A percentile compares a stretch with the other conserved stretches of the same genome.
These are phyloP conservation scores for Colletotrichum kahawae DNA, from an alignment of 2,329 filamentous ascomycete species.

Conservation along the genomic window DNA sequence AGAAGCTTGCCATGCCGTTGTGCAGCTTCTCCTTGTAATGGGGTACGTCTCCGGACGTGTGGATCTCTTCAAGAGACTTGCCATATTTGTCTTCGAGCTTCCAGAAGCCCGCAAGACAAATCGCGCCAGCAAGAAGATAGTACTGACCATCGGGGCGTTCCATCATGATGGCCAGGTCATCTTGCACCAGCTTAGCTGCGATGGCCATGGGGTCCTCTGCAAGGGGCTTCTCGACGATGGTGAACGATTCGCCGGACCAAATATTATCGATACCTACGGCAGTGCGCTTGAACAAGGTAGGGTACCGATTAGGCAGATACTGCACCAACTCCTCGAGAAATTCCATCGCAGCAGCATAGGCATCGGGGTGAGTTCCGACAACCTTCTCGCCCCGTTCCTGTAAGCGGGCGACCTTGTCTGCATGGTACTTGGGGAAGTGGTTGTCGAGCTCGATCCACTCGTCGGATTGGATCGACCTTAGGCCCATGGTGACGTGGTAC, in stretches of 20 bases:
- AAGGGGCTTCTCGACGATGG: slow-evolving; percentile 68
- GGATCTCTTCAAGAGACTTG: slow-evolving; percentile 80
- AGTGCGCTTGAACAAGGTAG: slow-evolving; percentile 69
- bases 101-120: slow-evolving; percentile 85
- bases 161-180: slow-evolving; percentile 85
- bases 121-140: slow-evolving; percentile 77
- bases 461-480: slow-evolving; percentile 71
- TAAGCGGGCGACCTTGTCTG: slow-evolving; percentile 73
- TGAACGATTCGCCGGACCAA: slow-evolving; percentile 73
- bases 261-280: slow-evolving; percentile 71
- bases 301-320: slow-evolving; percentile 79
- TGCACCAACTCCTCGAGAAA: slow-evolving; percentile 73
- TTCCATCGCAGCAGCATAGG: slow-evolving; percentile 75
- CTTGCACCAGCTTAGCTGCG: slow-evolving; percentile 75
- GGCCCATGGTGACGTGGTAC: slow-evolving; percentile 79
- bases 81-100: slow-evolving; percentile 80
- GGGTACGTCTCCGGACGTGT: slow-evolving; percentile 78
- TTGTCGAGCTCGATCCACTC: slow-evolving; percentile 90
- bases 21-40: slow-evolving; percentile 74
- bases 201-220: slow-evolving; percentile 81
- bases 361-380: slow-evolving; percentile 71
- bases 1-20: slow-evolving; percentile 83
- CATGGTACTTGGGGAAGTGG: slow-evolving; percentile 75
- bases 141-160: slow-evolving; percentile 79
- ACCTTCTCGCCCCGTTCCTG: slow-evolving; percentile 69